phyloP scores from a whole-genome alignment of 2,329 filamentous ascomycete genomes.

The Colletotrichum horii region DNA sequence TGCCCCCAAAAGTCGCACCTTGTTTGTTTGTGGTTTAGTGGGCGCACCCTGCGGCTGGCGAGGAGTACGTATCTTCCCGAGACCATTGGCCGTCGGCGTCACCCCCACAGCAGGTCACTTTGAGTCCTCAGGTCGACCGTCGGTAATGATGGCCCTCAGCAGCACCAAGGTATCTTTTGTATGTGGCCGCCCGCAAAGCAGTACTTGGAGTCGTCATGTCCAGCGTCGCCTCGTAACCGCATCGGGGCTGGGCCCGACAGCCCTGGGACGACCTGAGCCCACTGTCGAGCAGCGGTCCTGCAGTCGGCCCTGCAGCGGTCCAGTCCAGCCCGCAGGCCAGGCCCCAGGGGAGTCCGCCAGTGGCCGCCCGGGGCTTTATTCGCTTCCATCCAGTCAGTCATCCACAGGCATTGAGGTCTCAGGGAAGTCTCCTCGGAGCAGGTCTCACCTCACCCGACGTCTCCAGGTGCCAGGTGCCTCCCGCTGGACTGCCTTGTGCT shows the following conservation, averaged over 20 bases:
- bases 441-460: no score
- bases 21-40: background rate
- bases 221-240: background rate
- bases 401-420: background rate
- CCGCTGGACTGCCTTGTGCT: background rate
- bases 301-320: background rate
- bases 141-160: background rate
- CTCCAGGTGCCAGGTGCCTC: background rate
- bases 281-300: background rate
- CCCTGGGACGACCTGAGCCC: background rate
- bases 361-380: background rate
- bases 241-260: background rate
- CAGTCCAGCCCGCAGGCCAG: background rate
- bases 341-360: background rate
- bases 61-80: background rate
- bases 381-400: background rate
- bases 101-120: background rate
- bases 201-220: background rate
- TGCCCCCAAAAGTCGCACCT: background rate
- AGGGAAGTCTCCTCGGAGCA: background rate
- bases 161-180: background rate
- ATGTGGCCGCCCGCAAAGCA: background rate
- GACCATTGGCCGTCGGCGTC: background rate
- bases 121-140: background rate
- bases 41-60: background rate